A percentile compares a stretch with the other conserved stretches of the same genome.
phyloP scores from a whole-genome alignment of 1,284 basidiomycete species.

The Hortiboletus rubellus region DNA sequence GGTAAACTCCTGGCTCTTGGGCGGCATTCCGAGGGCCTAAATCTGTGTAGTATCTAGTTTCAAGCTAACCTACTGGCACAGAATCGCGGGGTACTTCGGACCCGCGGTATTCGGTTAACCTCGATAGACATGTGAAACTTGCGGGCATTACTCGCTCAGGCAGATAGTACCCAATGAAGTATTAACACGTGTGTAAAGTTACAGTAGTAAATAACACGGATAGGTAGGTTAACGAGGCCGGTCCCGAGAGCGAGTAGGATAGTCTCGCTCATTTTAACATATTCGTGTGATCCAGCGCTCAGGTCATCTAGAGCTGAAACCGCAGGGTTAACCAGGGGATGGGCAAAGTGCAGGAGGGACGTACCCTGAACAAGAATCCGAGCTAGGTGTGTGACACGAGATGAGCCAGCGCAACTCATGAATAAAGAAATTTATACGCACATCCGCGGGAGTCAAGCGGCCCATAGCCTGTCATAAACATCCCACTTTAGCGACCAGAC shows the following conservation, averaged over 20 bases:
- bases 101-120: not conserved
- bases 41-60: not conserved
- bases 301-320: constrained; percentile 22
- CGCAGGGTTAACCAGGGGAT: not conserved
- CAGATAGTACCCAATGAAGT: not conserved
- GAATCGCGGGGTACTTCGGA: too few species aligned
- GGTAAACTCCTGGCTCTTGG: constrained; percentile 42
- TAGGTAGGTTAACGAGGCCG: not conserved
- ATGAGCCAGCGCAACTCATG: constrained; percentile 12
- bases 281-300: not conserved
- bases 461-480: constrained; percentile 71
- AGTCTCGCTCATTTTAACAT: not conserved
- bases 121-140: constrained; percentile 4
- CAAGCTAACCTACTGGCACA: too few species aligned
- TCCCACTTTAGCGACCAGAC: constrained; percentile 29
- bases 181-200: not conserved
- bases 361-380: constrained; percentile 74
- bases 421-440: constrained; percentile 44
- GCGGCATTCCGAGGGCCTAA: constrained; percentile 27
- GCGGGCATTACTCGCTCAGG: not conserved
- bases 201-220: constrained; percentile 2
- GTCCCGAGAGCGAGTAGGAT: not conserved
- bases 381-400: constrained; percentile 43
- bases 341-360: constrained; percentile 17
- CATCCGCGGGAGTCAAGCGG: constrained; percentile 84